Evolutionary conservation across 176 grass and related monocot species (phyloP), one percentile per base, ranked within the genome.

Genomic region (Typha latifolia): DNA sequence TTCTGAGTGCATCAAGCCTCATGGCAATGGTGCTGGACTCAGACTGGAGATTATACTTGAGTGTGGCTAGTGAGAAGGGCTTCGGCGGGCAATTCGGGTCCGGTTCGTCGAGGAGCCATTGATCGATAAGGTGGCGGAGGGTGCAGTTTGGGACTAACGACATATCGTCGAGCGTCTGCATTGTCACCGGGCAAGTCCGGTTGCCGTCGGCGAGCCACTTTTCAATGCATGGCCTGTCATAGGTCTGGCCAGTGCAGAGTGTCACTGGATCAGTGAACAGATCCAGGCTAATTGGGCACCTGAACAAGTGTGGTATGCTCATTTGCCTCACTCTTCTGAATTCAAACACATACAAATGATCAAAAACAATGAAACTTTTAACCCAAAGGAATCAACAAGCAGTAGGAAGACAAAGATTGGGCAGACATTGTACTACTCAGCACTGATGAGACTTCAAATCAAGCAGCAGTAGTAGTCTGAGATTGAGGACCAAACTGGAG

Each of bases 251-350:
- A 70, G 94, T 99, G 80, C 81, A 85, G 14, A 93, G 80, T 64
- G 86, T 99, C 51, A 99, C 89, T 9, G 94, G 89, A 47, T 93
- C 89, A 12, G 83, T 87, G 83, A 99, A 90, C 61, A 99, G 72
- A 74, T 99, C 94, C 48, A 99, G 81, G 73, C 94, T 90, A 66
- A 99, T 99, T 26, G 94, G 94, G 64, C 94, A 99, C 69, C 89
- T 65, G 79, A 93, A 99, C 78, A 99, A 62, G 70, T 92, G 83
- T 56, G 94, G 94, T 16, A 99, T 71, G 89, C 89, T 90, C 92
- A 96, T 96, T 32, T 69, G 5, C 5, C 37, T 43, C 37, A 3
- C 37, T 43, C 37, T 43, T 43, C 8, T 43, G 37, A 43, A 43
- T 10, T 43, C 37, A 43, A 10, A 43, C 37, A 43, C 37, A 43